Evolutionary conservation across 441 rosid species (phyloP), one percentile per base, ranked within the genome.

Genomic region (Populus tomentosa): DNA sequence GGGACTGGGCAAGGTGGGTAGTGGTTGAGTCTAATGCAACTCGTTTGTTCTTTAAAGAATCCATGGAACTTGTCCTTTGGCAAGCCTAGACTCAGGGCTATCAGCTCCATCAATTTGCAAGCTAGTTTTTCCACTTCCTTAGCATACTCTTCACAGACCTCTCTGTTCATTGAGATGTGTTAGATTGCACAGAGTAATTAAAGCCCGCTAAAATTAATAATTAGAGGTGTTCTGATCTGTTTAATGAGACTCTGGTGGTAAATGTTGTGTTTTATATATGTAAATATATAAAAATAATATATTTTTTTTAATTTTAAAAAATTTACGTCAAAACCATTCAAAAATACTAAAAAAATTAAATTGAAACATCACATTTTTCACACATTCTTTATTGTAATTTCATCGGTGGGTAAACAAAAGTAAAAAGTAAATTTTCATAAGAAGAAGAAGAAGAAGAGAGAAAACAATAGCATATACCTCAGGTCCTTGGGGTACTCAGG

Each of bases 1-100:
- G 97, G 98, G 73, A 83, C 86, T 7, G 97, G 94, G 83, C 97
- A 93, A 63, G 90, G 88, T 16, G 97, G 98, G 76, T 93, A 93
- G 84, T 87, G 90, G 38, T 93, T 93, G 73, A 89, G 90, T 76
- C 95, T 87, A 30, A 88, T 21, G 75, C 89, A 87, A 50, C 89
- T 87, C 6, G 86, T 91, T 21, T 84, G 92, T 62, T 90, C 98
- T 21, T 93, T 87, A 68, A 91, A 89, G 71, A 88, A 92, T 2
- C 83, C 85, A 78, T 84, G 84, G 53, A 93, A 85, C 53, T 71
- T 82, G 6, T 88, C 85, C 7, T 82, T 82, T 9, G 70, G 70
- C 61, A 91, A 32, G 59, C 98, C 93, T 53, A 93, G 80, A 74
- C 90, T 89, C 78, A 80, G 24, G 18, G 95, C 88, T 64, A 93